These are phyloP conservation scores for Penicillium sclerotigenum DNA, from an alignment of 2,329 filamentous ascomycete genomes.

Conservation along the genomic window DNA sequence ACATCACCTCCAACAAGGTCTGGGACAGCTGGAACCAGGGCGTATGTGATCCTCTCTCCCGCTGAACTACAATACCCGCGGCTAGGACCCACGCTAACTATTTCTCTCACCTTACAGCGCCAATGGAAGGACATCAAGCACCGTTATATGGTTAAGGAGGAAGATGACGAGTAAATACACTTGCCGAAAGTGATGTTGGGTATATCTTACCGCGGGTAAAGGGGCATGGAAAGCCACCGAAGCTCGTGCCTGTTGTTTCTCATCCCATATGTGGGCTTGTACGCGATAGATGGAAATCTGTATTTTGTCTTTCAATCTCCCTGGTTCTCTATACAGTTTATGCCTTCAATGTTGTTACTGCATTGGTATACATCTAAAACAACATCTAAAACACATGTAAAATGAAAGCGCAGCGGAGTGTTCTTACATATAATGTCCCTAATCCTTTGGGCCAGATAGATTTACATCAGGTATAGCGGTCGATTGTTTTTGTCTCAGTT, in stretches of 20 bases:
- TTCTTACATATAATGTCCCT: not conserved
- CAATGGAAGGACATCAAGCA: constrained; percentile 99
- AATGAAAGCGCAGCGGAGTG: not conserved
- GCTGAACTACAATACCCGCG: constrained; percentile 6
- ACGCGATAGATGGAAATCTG: constrained; percentile 27
- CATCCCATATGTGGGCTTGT: constrained; percentile 22
- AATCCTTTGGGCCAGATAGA: not conserved
- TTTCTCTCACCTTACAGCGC: constrained; percentile 56
- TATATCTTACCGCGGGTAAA: constrained; percentile 15
- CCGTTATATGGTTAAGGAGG: constrained; percentile 71
- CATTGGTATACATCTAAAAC: not conserved
- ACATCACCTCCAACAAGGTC: constrained; percentile 74
- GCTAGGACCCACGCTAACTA: constrained; percentile 15
- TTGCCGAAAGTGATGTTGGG: constrained; percentile 2
- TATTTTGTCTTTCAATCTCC: constrained; percentile 16
- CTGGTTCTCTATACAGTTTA: not conserved
- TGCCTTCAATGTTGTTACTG: not conserved
- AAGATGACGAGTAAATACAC: constrained; percentile 49
- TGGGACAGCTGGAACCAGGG: constrained; percentile 92
- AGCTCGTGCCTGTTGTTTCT: constrained; percentile 20
- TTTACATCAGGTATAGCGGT: too few species aligned
- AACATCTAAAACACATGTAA: not conserved
- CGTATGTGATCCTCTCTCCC: constrained; percentile 57
- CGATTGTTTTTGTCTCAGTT: too few species aligned
- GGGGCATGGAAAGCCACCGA: constrained; percentile 19